Base-by-base conservation (phyloP, 2,329 filamentous ascomycete species). In the Aspergillus sp. region DNA sequence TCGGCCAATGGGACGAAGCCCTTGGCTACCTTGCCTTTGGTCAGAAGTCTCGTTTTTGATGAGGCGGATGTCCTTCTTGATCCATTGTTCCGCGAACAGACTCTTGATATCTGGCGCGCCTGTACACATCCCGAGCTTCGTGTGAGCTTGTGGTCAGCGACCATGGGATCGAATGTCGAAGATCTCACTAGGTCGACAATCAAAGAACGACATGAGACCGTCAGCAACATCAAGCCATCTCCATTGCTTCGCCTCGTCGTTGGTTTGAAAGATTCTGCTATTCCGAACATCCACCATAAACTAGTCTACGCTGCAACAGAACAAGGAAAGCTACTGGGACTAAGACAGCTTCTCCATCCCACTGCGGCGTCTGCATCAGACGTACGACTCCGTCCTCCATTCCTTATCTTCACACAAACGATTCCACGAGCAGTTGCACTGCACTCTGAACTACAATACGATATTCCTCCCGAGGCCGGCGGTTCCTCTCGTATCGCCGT, bases 1-100 rank as follows among this genome's bases (percentile, higher is more conserved):
- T 73, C 76, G 7, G 73, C 71, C 19, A 71, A 71, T 45, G 56
- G 47, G 62, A 71, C 57, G 46, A 74, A 61, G 69, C 74, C 64
- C 3, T 57, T 71, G 44, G 65, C 68, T 27, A 70, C 76, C 4
- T 68, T 95, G 4, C 81, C 87, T 0, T 78, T 80, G 1, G 84
- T 96, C 4, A 78, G 78, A 41, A 83, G 83, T 44, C 73, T 98
- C 15, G 79, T 97, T 32, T 75, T 98, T 2, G 93, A 98, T 62
- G 93, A 98, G 74, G 93, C 90, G 1, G 93, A 98, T 66, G 90
- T 97, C 12, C 83, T 98, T 5, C 80, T 98, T 9, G 90, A 97
- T 60, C 84, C 87, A 13, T 76, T 96, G 4, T 98, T 98, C 74
- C 81, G 87, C 49, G 86, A 93, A 19, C 90, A 96, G 66, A 96